These are phyloP conservation scores for Hibiscus trionum DNA, from an alignment of 345 rosid species.

Conservation along the genomic window DNA sequence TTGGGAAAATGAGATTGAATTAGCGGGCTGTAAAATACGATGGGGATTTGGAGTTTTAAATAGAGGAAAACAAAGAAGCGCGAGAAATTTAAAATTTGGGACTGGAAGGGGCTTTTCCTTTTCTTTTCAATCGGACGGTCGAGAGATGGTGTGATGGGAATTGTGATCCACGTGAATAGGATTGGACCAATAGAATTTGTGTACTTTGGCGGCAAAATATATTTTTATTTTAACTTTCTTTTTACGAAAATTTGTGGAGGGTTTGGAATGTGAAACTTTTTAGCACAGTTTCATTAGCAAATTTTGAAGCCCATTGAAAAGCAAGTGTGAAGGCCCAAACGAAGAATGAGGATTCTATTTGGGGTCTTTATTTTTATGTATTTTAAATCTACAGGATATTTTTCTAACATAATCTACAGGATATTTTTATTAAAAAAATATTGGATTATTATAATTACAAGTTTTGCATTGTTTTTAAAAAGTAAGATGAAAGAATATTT, in stretches of 20 bases:
- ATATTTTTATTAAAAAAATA: too few species aligned
- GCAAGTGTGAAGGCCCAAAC: background rate
- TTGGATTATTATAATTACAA: too few species aligned
- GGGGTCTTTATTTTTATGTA: too few species aligned
- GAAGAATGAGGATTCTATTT: background rate
- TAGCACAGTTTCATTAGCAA: background rate
- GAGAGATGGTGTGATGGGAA: background rate
- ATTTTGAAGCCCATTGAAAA: background rate
- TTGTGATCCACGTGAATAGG: slow-evolving; percentile 19
- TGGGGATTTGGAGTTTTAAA: background rate
- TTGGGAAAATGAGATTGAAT: background rate
- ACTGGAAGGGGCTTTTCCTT: background rate
- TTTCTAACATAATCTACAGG: too few species aligned
- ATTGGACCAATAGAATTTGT: background rate
- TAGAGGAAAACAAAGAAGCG: background rate
- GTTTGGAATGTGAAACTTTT: too few species aligned
- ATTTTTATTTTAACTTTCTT: background rate
- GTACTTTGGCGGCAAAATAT: background rate
- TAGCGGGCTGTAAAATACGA: background rate
- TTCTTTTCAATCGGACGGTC: slow-evolving; percentile 13
- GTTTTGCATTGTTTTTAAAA: too few species aligned
- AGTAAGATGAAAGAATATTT: too few species aligned
- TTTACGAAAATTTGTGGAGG: too few species aligned
- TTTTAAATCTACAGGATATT: too few species aligned
- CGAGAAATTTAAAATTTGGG: slow-evolving; percentile 1